Evolutionary conservation across 2,329 filamentous ascomycete species (phyloP).

Genomic region (Neofusicoccum cordaticola): DNA sequence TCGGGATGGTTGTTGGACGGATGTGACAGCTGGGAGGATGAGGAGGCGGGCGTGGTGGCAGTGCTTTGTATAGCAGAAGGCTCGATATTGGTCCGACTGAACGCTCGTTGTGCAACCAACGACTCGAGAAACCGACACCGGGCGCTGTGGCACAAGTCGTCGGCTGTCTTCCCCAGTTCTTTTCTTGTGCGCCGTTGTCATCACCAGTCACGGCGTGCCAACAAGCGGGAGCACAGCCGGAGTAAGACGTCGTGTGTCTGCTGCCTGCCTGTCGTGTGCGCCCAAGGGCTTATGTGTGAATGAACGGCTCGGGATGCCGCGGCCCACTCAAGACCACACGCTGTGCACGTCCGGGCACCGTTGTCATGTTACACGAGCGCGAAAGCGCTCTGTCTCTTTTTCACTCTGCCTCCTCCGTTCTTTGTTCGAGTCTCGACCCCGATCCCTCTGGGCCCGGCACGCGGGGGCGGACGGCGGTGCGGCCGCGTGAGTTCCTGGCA

Average conservation of each 20-base stretch:
- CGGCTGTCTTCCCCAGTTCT: neutral
- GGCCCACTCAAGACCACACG: neutral
- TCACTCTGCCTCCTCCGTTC: conserved; percentile 3
- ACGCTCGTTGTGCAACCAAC: neutral
- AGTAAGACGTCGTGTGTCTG: conserved; percentile 3
- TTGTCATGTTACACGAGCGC: conserved; percentile 2
- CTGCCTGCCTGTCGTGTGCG: neutral
- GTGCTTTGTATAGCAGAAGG: conserved; percentile 10
- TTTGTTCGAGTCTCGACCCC: neutral
- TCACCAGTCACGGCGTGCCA: conserved; percentile 2
- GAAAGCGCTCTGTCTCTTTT: conserved; percentile 14
- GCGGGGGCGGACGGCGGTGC: neutral
- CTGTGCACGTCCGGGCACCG: neutral
- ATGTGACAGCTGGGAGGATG: neutral
- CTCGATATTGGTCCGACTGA: conserved; percentile 3
- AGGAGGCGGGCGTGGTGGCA: neutral
- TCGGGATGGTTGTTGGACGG: neutral
- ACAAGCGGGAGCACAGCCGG: neutral
- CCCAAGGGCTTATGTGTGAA: conserved; percentile 10
- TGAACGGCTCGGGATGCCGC: neutral
- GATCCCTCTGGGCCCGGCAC: neutral
- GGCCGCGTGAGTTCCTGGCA: neutral
- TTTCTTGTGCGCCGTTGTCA: neutral
- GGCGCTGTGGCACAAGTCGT: neutral
- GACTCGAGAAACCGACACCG: neutral